These are phyloP conservation scores for Baorangia bicolor DNA, from an alignment of 768 basidiomycete species.

Conservation along the genomic window DNA sequence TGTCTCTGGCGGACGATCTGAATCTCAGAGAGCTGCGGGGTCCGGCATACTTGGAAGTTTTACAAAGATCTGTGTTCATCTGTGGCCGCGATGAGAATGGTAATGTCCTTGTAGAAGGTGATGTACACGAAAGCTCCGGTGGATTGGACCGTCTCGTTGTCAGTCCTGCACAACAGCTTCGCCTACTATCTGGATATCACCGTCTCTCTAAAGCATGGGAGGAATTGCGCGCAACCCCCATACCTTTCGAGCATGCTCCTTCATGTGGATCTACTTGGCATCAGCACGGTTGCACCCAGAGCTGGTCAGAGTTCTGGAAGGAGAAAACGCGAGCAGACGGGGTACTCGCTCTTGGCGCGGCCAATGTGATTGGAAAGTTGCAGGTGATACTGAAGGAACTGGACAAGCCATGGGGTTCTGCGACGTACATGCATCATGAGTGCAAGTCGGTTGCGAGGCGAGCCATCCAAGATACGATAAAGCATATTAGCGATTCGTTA, in stretches of 20 bases:
- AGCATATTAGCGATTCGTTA: constrained; percentile 54
- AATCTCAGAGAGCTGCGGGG: constrained; percentile 59
- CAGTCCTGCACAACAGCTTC: constrained; percentile 57
- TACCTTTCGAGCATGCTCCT: constrained; percentile 62
- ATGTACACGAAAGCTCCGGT: constrained; percentile 33
- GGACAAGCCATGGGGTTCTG: constrained; percentile 67
- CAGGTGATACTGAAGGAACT: constrained; percentile 64
- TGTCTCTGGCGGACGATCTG: constrained; percentile 72
- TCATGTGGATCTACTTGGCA: constrained; percentile 70
- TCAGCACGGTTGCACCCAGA: constrained; percentile 67
- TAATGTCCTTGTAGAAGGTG: constrained; percentile 28
- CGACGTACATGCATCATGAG: constrained; percentile 79
- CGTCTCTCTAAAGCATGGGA: constrained; percentile 70
- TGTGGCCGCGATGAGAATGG: constrained; percentile 12
- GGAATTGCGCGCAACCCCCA: constrained; percentile 52
- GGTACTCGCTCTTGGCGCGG: constrained; percentile 56
- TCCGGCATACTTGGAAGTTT: constrained; percentile 69
- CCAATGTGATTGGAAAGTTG: constrained; percentile 68
- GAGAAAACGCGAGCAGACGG: constrained; percentile 65
- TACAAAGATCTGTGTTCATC: constrained; percentile 52
- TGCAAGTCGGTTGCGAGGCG: constrained; percentile 60
- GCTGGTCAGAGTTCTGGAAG: constrained; percentile 80
- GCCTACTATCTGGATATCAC: constrained; percentile 68
- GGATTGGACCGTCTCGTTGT: constrained; percentile 51
- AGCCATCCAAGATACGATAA: constrained; percentile 54